Evolutionary conservation across 164 flowering plant genomes (phyloP).

Genomic region (Akebia trifoliata): DNA sequence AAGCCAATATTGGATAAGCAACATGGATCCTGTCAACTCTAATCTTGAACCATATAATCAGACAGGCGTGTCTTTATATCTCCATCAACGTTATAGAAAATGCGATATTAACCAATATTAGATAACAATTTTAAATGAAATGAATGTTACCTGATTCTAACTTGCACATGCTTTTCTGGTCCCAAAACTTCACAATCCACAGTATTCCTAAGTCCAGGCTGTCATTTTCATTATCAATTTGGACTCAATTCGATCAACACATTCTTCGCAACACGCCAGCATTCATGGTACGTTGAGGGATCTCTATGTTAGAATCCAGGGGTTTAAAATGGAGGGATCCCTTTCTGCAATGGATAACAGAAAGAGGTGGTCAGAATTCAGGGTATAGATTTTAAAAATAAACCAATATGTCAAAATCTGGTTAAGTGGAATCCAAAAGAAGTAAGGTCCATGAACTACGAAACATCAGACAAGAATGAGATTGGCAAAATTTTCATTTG

Average conservation of each 20-base stretch:
- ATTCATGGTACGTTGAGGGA: too few relatives aligned
- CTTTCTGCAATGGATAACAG: slow-evolving; percentile 7
- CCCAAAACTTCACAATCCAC: background rate
- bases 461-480: slow-evolving; percentile 1
- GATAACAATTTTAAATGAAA: background rate
- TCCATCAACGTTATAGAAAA: background rate
- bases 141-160: background rate
- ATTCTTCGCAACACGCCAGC: background rate
- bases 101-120: background rate
- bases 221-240: background rate
- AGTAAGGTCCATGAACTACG: slow-evolving; percentile 1
- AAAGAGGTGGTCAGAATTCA: background rate
- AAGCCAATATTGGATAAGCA: too few relatives aligned
- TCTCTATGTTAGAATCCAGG: background rate
- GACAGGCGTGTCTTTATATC: background rate
- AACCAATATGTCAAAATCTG: background rate
- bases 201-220: background rate
- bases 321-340: background rate
- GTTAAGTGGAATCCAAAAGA: slow-evolving; percentile 4
- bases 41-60: background rate
- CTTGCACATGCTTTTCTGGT: background rate
- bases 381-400: background rate
- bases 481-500: background rate
- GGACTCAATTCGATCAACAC: background rate
- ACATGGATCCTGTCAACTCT: background rate